Evolutionary conservation across 1,284 basidiomycete species (phyloP).

Genomic region (Xerocomus amazonicus): DNA sequence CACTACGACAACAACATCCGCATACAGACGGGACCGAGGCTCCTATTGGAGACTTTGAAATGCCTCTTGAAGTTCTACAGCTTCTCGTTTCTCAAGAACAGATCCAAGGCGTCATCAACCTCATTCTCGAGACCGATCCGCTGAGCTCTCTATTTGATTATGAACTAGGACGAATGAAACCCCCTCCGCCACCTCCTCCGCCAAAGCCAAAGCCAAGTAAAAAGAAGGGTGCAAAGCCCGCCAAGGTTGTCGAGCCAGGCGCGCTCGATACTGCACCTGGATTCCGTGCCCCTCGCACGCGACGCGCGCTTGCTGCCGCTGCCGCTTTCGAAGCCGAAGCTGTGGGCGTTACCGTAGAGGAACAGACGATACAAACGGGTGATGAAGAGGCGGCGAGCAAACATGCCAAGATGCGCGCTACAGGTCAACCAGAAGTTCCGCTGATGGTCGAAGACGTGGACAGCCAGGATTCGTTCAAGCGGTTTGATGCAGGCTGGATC

Average conservation of each 20-base stretch:
- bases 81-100: slow-evolving; percentile 50
- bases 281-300: slow-evolving; percentile 47
- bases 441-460: slow-evolving; percentile 65
- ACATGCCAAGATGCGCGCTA: slow-evolving; percentile 12
- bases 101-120: slow-evolving; percentile 49
- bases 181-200: slow-evolving; percentile 44
- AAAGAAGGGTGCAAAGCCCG: slow-evolving; percentile 34
- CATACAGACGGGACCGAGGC: neutral
- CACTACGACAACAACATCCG: slow-evolving; percentile 19
- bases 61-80: slow-evolving; percentile 51
- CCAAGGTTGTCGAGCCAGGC: slow-evolving; percentile 34
- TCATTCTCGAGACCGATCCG: slow-evolving; percentile 55
- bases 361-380: slow-evolving; percentile 4
- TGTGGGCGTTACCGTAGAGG: slow-evolving; percentile 1
- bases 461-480: slow-evolving; percentile 69
- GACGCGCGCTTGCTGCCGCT: slow-evolving; percentile 39
- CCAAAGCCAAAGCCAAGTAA: slow-evolving; percentile 35
- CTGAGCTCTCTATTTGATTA: slow-evolving; percentile 67
- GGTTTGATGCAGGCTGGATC: slow-evolving; percentile 90
- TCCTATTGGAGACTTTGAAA: slow-evolving; percentile 68
- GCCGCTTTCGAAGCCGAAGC: slow-evolving; percentile 45
- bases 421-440: slow-evolving; percentile 40
- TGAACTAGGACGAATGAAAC: slow-evolving; percentile 61
- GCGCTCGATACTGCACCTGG: slow-evolving; percentile 32
- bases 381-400: slow-evolving; percentile 20